phyloP scores from a whole-genome alignment of 805 yeast genomes.

The Pichia manshurica region DNA sequence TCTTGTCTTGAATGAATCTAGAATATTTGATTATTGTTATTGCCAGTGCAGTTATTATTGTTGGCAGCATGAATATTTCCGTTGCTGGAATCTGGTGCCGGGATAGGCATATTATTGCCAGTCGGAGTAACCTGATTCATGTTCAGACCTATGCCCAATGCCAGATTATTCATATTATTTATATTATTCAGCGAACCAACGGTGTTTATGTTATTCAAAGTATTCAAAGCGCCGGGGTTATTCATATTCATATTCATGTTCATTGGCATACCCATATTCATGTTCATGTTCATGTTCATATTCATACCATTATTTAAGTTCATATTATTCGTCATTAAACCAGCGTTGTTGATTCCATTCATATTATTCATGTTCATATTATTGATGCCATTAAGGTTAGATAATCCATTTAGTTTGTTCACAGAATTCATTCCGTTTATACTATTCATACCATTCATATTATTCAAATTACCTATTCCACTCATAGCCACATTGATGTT shows the following conservation, averaged over 20 bases:
- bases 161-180: not conserved
- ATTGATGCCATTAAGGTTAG: not conserved
- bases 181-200: not conserved
- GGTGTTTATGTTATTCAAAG: not conserved
- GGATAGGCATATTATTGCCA: too few relatives aligned
- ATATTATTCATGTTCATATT: not conserved
- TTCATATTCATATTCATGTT: not conserved
- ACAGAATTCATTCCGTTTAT: not conserved
- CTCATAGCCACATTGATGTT: not conserved
- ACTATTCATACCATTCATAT: slow-evolving; percentile 1
- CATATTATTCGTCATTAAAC: not conserved
- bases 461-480: not conserved
- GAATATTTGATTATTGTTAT: too few relatives aligned
- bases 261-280: not conserved
- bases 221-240: not conserved
- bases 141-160: too few relatives aligned
- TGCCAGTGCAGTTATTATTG: too few relatives aligned
- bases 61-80: too few relatives aligned
- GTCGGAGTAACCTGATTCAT: too few relatives aligned
- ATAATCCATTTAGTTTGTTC: not conserved
- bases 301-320: not conserved
- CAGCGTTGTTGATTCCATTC: not conserved
- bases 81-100: too few relatives aligned
- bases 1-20: too few relatives aligned
- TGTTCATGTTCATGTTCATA: too few relatives aligned